Conservation (phyloP, 192 early-diverging fungal genomes). For the Polychytrium aggregatum region DNA sequence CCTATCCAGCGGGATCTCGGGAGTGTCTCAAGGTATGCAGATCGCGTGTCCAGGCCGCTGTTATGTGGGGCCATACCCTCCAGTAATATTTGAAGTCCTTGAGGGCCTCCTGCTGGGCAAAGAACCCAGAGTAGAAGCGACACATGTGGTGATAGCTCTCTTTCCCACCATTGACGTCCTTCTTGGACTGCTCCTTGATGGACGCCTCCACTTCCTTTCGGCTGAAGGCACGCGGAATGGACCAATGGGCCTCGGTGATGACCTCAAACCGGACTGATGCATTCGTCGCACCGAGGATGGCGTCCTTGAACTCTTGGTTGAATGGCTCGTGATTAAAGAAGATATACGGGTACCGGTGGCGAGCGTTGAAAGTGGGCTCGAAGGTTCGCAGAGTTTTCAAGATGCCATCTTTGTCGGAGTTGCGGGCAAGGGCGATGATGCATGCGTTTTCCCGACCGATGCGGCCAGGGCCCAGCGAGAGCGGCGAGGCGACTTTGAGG, state of each 20-base stretch:
- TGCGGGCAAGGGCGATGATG: constrained; percentile 19
- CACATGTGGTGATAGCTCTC: constrained; percentile 12
- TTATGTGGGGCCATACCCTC: constrained; percentile 4
- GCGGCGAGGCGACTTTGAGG: too few species aligned
- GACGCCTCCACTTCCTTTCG: background rate
- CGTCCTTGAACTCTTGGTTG: constrained; percentile 58
- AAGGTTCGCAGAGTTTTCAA: constrained; percentile 56
- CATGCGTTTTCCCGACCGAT: too few species aligned
- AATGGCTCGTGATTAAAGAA: constrained; percentile 70
- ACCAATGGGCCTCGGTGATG: constrained; percentile 2
- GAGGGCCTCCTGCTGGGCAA: constrained; percentile 5
- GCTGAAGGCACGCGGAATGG: background rate
- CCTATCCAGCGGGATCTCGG: too few species aligned
- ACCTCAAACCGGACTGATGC: constrained; percentile 31
- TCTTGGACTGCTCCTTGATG: background rate
- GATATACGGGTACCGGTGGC: constrained; percentile 70
- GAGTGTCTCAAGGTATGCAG: too few species aligned
- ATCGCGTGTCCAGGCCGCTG: too few species aligned
- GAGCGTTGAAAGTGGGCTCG: constrained; percentile 59
- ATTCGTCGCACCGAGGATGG: background rate
- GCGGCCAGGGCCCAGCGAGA: too few species aligned
- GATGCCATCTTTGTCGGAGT: constrained; percentile 54
- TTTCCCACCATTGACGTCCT: constrained; percentile 1
- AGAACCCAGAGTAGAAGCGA: constrained; percentile 6
- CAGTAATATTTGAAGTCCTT: constrained; percentile 4